These are phyloP conservation scores for Ceratobasidium theobromae DNA, from an alignment of 1,284 basidiomycete species.

Conservation along the genomic window DNA sequence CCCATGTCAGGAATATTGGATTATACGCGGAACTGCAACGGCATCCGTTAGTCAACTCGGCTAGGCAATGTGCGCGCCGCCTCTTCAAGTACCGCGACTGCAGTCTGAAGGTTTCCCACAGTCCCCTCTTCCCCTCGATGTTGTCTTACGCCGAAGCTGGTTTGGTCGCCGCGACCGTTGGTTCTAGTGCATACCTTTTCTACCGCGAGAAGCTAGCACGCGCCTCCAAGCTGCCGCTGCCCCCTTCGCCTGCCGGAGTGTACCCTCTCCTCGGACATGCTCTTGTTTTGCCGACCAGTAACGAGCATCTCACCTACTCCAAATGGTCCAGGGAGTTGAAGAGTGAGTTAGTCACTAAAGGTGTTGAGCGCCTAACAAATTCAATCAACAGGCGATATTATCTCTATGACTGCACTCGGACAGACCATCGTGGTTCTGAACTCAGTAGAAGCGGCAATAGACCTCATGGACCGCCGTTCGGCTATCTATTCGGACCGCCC, in stretches of 20 bases:
- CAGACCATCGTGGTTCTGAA: slow-evolving; percentile 54
- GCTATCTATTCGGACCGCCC: slow-evolving; percentile 51
- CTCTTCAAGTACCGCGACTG: no score
- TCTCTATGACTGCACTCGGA: slow-evolving; percentile 51
- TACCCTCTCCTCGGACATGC: slow-evolving; percentile 23
- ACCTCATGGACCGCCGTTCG: slow-evolving; percentile 51
- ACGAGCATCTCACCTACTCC: not conserved
- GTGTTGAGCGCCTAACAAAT: not conserved
- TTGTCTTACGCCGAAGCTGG: not conserved
- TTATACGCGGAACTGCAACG: no score
- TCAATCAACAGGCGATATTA: slow-evolving; percentile 45
- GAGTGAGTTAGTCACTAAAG: not conserved
- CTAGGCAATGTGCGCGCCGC: no score
- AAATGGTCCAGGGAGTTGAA: slow-evolving; percentile 19
- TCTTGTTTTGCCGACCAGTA: slow-evolving; percentile 1
- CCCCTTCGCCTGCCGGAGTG: slow-evolving; percentile 11
- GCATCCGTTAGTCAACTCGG: no score
- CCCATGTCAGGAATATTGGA: no score
- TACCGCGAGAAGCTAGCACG: not conserved
- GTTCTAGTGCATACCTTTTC: not conserved
- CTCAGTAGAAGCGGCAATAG: slow-evolving; percentile 47
- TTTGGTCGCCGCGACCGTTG: not conserved
- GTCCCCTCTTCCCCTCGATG: not conserved
- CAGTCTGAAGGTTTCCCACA: not conserved
- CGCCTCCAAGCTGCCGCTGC: not conserved